Percentiles rank a stretch among this genome's conserved stretches.
Evolutionary conservation across 352 stramenopile genomes (phyloP).

Genomic region (Pythium grandisporangium): DNA sequence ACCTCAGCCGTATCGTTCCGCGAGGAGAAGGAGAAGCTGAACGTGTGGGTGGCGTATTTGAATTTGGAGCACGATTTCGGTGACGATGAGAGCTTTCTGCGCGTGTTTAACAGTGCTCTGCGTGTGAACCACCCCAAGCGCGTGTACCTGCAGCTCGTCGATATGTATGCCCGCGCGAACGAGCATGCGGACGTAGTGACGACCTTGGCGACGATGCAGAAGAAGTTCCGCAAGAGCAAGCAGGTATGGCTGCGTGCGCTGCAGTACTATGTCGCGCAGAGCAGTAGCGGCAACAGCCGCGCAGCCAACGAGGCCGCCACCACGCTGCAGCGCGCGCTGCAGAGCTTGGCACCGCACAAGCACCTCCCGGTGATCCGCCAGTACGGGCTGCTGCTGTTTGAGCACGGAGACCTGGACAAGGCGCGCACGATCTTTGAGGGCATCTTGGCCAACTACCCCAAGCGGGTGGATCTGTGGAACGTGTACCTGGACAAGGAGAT

Average conservation of each 20-base stretch:
- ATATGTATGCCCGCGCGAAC: constrained; percentile 80
- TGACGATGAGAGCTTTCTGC: constrained; percentile 82
- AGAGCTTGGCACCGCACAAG: constrained; percentile 92
- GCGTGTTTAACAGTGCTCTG: constrained; percentile 88
- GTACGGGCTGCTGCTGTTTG: constrained; percentile 95
- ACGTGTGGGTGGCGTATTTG: constrained; percentile 94
- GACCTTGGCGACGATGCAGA: constrained; percentile 82
- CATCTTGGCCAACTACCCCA: constrained; percentile 91
- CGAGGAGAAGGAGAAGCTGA: constrained; percentile 95
- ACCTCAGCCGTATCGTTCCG: constrained; percentile 93
- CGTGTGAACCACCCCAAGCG: constrained; percentile 94
- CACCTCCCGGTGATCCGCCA: constrained; percentile 92
- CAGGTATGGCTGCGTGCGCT: constrained; percentile 84
- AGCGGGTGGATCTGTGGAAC: constrained; percentile 95
- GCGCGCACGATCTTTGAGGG: constrained; percentile 94
- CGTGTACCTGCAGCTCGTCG: constrained; percentile 92
- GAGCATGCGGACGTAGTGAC: constrained; percentile 62
- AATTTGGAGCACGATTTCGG: constrained; percentile 97
- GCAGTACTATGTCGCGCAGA: constrained; percentile 73
- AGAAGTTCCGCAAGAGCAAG: constrained; percentile 90
- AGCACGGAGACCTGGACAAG: constrained; percentile 89
- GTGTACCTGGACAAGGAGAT: constrained; percentile 97
- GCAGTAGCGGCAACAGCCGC: too few relatives aligned
- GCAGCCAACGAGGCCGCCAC: constrained; percentile 71
- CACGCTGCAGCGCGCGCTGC: constrained; percentile 88